Evolutionary conservation across 192 early-diverging fungal genomes (phyloP), one percentile per base, ranked within the genome.

Genomic region (Backusella luteola): DNA sequence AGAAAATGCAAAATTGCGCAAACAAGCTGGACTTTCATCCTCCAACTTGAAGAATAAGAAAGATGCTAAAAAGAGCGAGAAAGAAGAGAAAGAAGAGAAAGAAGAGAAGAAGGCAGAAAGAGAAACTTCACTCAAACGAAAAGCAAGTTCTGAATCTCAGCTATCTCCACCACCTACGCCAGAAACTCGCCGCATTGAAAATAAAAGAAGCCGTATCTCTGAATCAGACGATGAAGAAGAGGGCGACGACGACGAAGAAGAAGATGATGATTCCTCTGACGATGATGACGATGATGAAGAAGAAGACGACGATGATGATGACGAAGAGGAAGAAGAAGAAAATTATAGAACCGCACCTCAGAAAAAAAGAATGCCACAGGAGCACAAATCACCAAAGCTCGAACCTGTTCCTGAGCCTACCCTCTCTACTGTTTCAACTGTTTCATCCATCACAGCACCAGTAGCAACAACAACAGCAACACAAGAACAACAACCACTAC

Each of bases 1-100:
- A 53, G 67, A 79, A 42, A 79, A 79, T 44, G 78, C 74, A 71
- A 67, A 67, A 11, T 52, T 79, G 6, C 23, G 73, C 26, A 75
- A 79, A 32, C 78, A 79, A 70, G 78, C 78, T 59, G 32, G 26
- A 35, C 3, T 44, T 19, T 38, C 77, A n/a, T 44, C 59, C 4
- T 35, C 35, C 7, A 35, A n/a, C 32, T 44, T 75, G 19, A 66
- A 44, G 23, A 67, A 75, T 17, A 34, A 66, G 29, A 15, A 29
- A 11, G 23, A 46, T 2, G n/a, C 71, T 56, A 29, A 32, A 38
- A 32, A 49, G 0, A 53, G 34, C 19, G 38, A 39, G 29, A 63
- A 63, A 39, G 38, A 59, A 14, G 38, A 74, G 42, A 14, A 63
- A 39, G 38, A 59, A 14, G 38, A 74, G 42, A 14, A 66, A 66